Evolutionary conservation across 768 basidiomycete species (phyloP).

Genomic region (Pleurotus sapidus): DNA sequence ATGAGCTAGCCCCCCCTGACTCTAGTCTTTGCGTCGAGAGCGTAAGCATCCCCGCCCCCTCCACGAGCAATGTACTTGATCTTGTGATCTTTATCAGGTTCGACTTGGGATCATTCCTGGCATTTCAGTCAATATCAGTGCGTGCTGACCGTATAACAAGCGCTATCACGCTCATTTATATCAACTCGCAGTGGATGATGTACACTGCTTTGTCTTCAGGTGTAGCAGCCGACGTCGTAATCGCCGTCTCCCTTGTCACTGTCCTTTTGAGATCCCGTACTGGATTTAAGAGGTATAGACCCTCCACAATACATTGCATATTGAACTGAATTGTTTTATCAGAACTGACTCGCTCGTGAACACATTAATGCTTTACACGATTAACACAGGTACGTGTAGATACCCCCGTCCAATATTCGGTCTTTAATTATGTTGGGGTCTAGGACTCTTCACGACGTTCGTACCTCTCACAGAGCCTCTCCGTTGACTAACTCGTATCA

Average conservation of each 20-base stretch:
- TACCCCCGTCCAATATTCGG: no score
- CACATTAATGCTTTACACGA: constrained; percentile 40
- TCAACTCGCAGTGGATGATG: constrained; percentile 21
- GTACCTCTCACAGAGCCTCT: constrained; percentile 8
- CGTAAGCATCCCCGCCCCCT: constrained; percentile 16
- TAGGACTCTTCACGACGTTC: constrained; percentile 14
- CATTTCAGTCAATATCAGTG: background rate
- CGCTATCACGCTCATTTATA: background rate
- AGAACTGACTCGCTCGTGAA: constrained; percentile 40
- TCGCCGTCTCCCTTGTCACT: constrained; percentile 37
- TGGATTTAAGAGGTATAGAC: constrained; percentile 27
- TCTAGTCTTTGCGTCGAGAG: constrained; percentile 23
- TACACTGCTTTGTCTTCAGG: constrained; percentile 29
- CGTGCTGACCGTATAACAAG: background rate
- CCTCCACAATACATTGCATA: background rate
- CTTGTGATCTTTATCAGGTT: background rate
- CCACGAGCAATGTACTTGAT: no score
- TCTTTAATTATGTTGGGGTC: background rate
- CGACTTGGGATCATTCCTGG: background rate
- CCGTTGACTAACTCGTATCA: background rate
- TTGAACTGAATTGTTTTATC: background rate
- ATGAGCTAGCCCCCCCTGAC: background rate
- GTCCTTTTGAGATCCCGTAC: constrained; percentile 36
- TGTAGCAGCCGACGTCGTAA: constrained; percentile 41
- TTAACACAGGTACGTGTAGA: constrained; percentile 31